Conservation (phyloP, 768 basidiomycete species). For the Phlebiopsis gigantea region DNA sequence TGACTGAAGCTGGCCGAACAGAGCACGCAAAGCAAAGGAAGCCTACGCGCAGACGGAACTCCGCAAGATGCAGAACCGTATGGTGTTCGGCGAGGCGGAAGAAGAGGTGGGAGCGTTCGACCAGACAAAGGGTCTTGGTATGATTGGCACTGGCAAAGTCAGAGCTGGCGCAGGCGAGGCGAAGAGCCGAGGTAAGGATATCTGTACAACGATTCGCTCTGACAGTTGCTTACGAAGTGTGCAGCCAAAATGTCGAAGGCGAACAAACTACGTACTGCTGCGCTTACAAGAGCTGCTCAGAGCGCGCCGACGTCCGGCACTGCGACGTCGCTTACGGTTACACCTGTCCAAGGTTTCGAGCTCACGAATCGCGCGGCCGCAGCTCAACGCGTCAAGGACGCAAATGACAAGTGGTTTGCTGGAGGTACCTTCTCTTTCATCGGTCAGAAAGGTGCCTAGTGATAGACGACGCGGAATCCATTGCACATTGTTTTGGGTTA, state of each 20-base stretch:
- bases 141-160: constrained; percentile 95
- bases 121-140: constrained; percentile 96
- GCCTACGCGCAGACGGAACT: constrained; percentile 96
- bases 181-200: constrained; percentile 77
- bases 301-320: constrained; percentile 66
- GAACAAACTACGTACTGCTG: constrained; percentile 85
- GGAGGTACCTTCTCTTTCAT: constrained; percentile 79
- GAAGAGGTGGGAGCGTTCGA: constrained; percentile 96
- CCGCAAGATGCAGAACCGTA: constrained; percentile 93
- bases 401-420: constrained; percentile 96
- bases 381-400: constrained; percentile 86
- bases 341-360: constrained; percentile 97
- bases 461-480: too few species aligned
- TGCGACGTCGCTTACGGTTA: constrained; percentile 88
- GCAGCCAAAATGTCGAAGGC: constrained; percentile 93
- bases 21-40: constrained; percentile 97
- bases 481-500: background rate
- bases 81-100: constrained; percentile 93
- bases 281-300: constrained; percentile 74
- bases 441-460: constrained; percentile 44
- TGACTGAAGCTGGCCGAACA: constrained; percentile 23
- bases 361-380: constrained; percentile 87
- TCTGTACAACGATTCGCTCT: background rate
- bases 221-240: background rate
- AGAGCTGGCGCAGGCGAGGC: constrained; percentile 83